Evolutionary conservation across 768 basidiomycete genomes (phyloP), one percentile per base, ranked within the genome.

Genomic region (Lactarius indigo): DNA sequence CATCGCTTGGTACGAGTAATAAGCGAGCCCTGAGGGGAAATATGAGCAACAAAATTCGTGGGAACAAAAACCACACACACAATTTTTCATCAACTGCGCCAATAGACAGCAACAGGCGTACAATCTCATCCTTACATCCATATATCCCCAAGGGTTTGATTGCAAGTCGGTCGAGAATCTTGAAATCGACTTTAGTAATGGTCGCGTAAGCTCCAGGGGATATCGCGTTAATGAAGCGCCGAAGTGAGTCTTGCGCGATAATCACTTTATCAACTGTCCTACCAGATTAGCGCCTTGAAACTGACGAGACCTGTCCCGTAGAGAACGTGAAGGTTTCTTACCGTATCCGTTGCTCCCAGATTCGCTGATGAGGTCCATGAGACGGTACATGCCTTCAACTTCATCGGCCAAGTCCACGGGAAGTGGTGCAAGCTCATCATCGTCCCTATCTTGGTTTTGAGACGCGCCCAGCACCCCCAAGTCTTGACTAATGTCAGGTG

Each of bases 241-340:
- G 74, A 12, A 87, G 74, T 1, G 83, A 81, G 1, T 79, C 75
- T 72, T 85, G 83, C 1, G 78, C 76, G 35, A 87, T 87, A 73
- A 87, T 82, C 39, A 87, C 80, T 70, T 88, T 87, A 68, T 86
- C 85, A 47, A 85, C 86, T 85, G 66, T 18, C 7, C 12, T 56
- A 10, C 23, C 28, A n/a, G 1, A 17, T 47, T 60, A 59, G 23
- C 28, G 9, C 6, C 12, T 39, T 0, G 20, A 23, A 58, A n/a
- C 57, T 2, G 15, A 28, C 35, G 13, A 26, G 15, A 20, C 15
- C 15, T 9, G 17, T n/a, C 9, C 33, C 2, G 28, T 17, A 9
- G 55, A n/a, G 18, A 39, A 42, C 30, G 10, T 18, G 20, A 13
- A 64, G 50, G 52, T 4, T 9, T 65, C 77, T 64, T 67, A 84